Base-by-base conservation (phyloP, 176 grass and related monocot genomes). In the Alopecurus myosuroides region DNA sequence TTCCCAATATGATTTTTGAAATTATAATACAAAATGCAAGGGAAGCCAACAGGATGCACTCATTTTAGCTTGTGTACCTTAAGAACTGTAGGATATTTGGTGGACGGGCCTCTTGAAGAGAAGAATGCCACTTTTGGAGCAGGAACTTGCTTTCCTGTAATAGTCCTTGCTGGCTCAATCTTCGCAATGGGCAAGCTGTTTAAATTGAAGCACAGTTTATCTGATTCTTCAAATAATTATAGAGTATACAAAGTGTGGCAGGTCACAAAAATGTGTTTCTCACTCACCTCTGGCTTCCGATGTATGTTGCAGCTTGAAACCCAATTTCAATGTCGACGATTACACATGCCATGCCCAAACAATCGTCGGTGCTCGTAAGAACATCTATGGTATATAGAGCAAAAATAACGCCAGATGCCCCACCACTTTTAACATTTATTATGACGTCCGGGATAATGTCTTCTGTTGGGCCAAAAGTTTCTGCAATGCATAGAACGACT, bases 101-200 rank as follows among this genome's bases (percentile, higher is more conserved):
- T 29, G 17, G 72, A 2, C 6, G 76, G 74, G 20, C 83, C 83
- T 70, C 83, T 85, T 1, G 74, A 69, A 11, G 83, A 85, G 48
- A 85, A 85, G 31, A 36, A 11, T 35, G 83, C 74, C 44, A 85
- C 82, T 62, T 65, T 85, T 66, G 82, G 58, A 40, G 82, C 44
- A 4, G 11, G 82, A 61, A 85, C 58, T 85, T 39, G 72, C 51
- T 40, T 67, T 67, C 82, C 73, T 66, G 73, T 77, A 53, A 67
- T 52, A 77, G 3, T 77, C 9, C n/a, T 35, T 67, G 82, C 73
- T 77, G 58, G 82, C 18, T 52, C 82, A 53, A 85, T 85, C 72
- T 67, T 85, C 29, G 42, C 73, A 66, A 85, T 9, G 15, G 82
- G 45, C n/a, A 65, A 66, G 10, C 72, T 85, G 72, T 23, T 66